These are phyloP conservation scores for Lecanicillium sp. DNA, from an alignment of 2,329 filamentous ascomycete genomes.

Conservation along the genomic window DNA sequence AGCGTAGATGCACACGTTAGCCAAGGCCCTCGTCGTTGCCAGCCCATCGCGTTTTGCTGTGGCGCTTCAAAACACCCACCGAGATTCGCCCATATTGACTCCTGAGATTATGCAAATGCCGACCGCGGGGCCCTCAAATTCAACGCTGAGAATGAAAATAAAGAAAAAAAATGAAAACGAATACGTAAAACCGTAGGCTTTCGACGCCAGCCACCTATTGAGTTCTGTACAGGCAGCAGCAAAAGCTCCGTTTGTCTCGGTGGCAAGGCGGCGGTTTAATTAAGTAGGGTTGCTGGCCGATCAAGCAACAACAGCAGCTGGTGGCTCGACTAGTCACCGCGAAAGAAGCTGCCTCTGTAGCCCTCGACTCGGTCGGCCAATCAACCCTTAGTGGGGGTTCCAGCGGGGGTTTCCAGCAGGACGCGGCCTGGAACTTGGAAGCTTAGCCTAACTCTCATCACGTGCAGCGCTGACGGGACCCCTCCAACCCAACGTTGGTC, in stretches of 20 bases:
- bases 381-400: conserved; percentile 20
- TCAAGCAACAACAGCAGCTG: background rate
- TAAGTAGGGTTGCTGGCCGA: no score
- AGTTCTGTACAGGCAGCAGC: no score
- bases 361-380: conserved; percentile 12
- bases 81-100: conserved; percentile 39
- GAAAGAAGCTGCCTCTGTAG: no score
- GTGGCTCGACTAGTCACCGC: background rate
- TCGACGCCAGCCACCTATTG: no score
- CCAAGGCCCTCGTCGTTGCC: conserved; percentile 1
- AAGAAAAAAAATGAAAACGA: conserved; percentile 7
- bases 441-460: conserved; percentile 1
- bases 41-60: conserved; percentile 1
- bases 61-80: conserved; percentile 23
- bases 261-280: no score
- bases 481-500: background rate
- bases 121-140: conserved; percentile 4
- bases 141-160: conserved; percentile 10
- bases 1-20: background rate
- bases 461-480: conserved; percentile 3
- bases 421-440: background rate
- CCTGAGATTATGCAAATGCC: conserved; percentile 12
- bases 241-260: no score
- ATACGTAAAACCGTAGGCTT: background rate
- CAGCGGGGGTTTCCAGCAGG: conserved; percentile 1